phyloP scores from a whole-genome alignment of 2,329 filamentous ascomycete genomes.

The Aureobasidium sp. region DNA sequence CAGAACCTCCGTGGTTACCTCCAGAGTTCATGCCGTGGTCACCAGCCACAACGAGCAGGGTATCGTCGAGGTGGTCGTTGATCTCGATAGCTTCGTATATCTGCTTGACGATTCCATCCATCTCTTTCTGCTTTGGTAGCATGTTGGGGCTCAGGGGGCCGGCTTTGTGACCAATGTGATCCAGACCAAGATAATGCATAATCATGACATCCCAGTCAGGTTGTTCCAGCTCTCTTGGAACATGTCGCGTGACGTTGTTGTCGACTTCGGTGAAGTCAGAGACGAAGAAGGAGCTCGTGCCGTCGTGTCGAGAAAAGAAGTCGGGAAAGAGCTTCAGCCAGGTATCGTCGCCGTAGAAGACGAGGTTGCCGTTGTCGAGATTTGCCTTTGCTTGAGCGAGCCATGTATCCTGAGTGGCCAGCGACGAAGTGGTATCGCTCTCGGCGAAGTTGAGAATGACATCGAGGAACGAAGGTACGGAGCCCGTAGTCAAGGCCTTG shows the following conservation, averaged over 20 bases:
- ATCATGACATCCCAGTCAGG: constrained; percentile 90
- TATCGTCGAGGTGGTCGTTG: constrained; percentile 62
- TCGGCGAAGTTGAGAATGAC: constrained; percentile 95
- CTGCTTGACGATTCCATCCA: constrained; percentile 72
- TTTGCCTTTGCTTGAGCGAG: constrained; percentile 72
- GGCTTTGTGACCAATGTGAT: constrained; percentile 96
- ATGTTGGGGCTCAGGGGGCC: constrained; percentile 80
- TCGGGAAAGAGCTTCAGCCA: constrained; percentile 95
- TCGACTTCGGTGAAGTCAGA: constrained; percentile 98
- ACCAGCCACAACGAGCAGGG: constrained; percentile 77
- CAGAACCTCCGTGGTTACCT: constrained; percentile 92
- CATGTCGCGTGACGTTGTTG: constrained; percentile 89
- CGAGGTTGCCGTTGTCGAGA: constrained; percentile 54
- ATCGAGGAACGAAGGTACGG: constrained; percentile 95
- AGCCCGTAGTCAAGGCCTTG: constrained; percentile 95
- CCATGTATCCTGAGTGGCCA: constrained; percentile 90
- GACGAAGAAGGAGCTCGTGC: constrained; percentile 96
- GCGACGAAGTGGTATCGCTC: constrained; percentile 79
- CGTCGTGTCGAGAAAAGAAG: constrained; percentile 79
- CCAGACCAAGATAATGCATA: constrained; percentile 88
- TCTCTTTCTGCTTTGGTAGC: constrained; percentile 86
- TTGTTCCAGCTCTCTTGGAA: constrained; percentile 64
- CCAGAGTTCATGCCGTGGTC: constrained; percentile 99
- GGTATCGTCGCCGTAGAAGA: constrained; percentile 97
- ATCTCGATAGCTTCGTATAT: constrained; percentile 71